phyloP scores from a whole-genome alignment of 768 basidiomycete species.

The Termitomyces sp. region DNA sequence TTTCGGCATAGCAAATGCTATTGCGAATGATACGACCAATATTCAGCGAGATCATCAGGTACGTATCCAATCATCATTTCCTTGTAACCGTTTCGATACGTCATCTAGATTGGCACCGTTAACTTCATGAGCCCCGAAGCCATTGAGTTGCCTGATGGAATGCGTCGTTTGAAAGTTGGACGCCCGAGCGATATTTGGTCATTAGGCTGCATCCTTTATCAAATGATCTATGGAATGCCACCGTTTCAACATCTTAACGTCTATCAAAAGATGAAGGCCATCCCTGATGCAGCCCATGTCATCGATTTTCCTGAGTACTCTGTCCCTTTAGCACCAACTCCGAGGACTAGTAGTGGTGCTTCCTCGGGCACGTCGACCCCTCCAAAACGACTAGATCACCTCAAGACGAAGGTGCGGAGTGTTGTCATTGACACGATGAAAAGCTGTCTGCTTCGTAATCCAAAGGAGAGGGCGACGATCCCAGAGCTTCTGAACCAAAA shows the following conservation, averaged over 20 bases:
- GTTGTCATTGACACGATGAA: constrained; percentile 82
- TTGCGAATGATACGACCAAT: constrained; percentile 97
- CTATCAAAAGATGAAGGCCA: constrained; percentile 90
- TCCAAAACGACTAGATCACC: constrained; percentile 58
- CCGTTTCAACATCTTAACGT: constrained; percentile 86
- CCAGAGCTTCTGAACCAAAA: constrained; percentile 79
- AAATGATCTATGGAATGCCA: constrained; percentile 94
- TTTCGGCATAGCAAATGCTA: constrained; percentile 99
- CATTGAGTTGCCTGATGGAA: constrained; percentile 82
- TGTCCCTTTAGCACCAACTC: constrained; percentile 42
- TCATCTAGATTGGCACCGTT: constrained; percentile 80
- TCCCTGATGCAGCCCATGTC: constrained; percentile 68
- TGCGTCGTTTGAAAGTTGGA: constrained; percentile 89
- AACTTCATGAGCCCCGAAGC: constrained; percentile 99
- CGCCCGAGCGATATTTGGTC: constrained; percentile 98
- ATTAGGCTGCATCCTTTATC: constrained; percentile 94
- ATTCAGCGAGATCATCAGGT: constrained; percentile 96
- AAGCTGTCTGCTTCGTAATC: constrained; percentile 70
- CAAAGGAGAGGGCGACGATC: constrained; percentile 84
- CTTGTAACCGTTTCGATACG: constrained; percentile 1
- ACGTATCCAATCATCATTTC: constrained; percentile 5
- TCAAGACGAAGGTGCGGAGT: constrained; percentile 63
- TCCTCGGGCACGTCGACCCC: constrained; percentile 28
- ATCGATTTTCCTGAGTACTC: constrained; percentile 83
- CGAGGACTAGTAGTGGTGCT: constrained; percentile 21